Evolutionary conservation across 2,329 filamentous ascomycete genomes (phyloP).

Genomic region (Diplodia seriata): DNA sequence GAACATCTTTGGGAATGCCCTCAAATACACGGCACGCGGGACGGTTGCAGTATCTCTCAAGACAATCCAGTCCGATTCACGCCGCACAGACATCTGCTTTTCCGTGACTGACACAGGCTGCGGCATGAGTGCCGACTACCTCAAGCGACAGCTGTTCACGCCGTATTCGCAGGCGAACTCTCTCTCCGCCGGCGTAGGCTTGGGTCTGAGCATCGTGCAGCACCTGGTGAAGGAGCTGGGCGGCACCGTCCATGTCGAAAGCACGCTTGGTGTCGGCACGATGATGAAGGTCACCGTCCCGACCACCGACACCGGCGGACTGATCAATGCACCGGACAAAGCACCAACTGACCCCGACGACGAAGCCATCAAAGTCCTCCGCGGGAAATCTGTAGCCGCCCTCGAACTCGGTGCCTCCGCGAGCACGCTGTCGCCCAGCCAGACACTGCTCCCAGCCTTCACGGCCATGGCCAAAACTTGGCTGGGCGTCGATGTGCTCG

Average conservation of each 20-base stretch:
- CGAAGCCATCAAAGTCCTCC: background rate
- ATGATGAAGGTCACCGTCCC: background rate
- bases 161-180: slow-evolving; percentile 50
- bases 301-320: background rate
- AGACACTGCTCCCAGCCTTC: background rate
- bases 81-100: slow-evolving; percentile 35
- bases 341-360: no score
- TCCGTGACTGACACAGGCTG: slow-evolving; percentile 48
- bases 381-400: background rate
- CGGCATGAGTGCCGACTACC: slow-evolving; percentile 49
- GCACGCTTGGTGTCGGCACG: slow-evolving; percentile 44
- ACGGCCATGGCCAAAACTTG: background rate
- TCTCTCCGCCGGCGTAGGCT: slow-evolving; percentile 46
- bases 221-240: slow-evolving; percentile 47
- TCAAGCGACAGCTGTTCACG: slow-evolving; percentile 46
- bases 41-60: background rate
- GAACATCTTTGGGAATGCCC: slow-evolving; percentile 68
- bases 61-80: background rate
- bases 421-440: background rate
- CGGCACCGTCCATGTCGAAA: slow-evolving; percentile 47
- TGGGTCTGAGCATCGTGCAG: slow-evolving; percentile 49
- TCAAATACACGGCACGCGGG: slow-evolving; percentile 61
- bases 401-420: background rate
- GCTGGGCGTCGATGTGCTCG: background rate
- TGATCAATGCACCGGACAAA: no score